A percentile compares a stretch with the other conserved stretches of the same genome.
These are phyloP conservation scores for Wickerhamomyces sp. DNA, from an alignment of 1,139 yeast species.

Conservation along the genomic window DNA sequence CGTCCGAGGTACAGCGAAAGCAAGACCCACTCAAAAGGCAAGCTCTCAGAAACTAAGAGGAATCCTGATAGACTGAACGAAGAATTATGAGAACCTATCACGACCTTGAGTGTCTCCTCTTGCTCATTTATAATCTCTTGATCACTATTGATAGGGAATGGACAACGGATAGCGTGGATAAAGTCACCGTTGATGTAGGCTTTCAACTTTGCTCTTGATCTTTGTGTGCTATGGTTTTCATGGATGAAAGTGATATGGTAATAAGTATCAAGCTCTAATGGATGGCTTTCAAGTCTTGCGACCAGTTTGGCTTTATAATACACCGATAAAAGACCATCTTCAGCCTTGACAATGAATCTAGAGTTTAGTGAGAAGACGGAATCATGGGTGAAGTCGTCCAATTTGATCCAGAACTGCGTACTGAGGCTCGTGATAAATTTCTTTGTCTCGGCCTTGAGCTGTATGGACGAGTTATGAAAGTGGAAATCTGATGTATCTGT, in stretches of 20 bases:
- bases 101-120: constrained; percentile 1
- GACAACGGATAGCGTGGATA: constrained; percentile 16
- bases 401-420: constrained; percentile 18
- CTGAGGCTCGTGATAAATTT: constrained; percentile 11
- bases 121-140: neutral
- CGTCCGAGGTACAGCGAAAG: constrained; percentile 34
- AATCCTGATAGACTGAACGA: constrained; percentile 19
- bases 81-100: constrained; percentile 12
- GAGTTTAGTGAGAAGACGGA: constrained; percentile 12
- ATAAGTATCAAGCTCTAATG: constrained; percentile 11
- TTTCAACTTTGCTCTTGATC: constrained; percentile 14
- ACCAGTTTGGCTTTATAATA: constrained; percentile 9
- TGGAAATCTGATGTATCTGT: constrained; percentile 11
- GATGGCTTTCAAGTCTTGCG: constrained; percentile 14
- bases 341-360: constrained; percentile 8
- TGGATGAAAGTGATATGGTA: constrained; percentile 20
- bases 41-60: constrained; percentile 23
- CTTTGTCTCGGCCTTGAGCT: constrained; percentile 3
- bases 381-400: constrained; percentile 8
- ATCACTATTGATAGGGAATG: constrained; percentile 13
- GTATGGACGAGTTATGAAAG: constrained; percentile 13
- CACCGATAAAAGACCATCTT: constrained; percentile 11
- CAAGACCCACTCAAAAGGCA: constrained; percentile 31
- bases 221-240: constrained; percentile 11
- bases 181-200: constrained; percentile 19